Base-by-base conservation (phyloP, 768 basidiomycete species). In the Tricholoma saponaceum region DNA sequence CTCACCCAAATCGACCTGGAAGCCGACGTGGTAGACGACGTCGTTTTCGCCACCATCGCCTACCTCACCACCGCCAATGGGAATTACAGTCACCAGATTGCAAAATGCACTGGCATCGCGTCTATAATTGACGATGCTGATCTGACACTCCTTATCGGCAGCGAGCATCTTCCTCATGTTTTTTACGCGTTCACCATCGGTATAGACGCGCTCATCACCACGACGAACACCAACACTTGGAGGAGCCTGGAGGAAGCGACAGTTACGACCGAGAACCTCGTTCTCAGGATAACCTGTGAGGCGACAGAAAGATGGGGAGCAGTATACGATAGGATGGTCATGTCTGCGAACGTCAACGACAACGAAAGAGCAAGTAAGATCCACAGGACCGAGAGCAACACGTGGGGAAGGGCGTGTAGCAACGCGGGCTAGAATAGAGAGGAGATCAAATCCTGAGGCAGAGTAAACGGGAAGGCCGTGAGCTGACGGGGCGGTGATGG, bases 61-160 rank as follows among this genome's bases (percentile, higher is more conserved):
- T 56, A 62, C 57, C 64, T 76, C 79, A 18, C 83, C 90, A 7
- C 88, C 92, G 0, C 78, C 69, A 58, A 98, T 81, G 16, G 97
- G 96, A 35, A 98, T 90, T 65, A 98, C 82, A 22, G 90, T 90
- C 61, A 98, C 86, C 56, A 96, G 84, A 68, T 98, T 99, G 72
- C 91, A 84, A 72, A 98, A 98, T 1, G 93, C 83, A 20, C 79
- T 74, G 8, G 94, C 92, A 55, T 86, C 85, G 66, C 93, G 94
- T 35, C 84, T 79, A 69, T 94, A 98, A 70, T 99, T 98, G 71
- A 95, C 79, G 52, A 99, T 76, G 52, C 80, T 85, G 2, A 84
- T 85, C 73, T 98, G 96, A 64, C 90, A 92, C 73, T 98, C 96
- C 69, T 95, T 93, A 60, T 87, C 83, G 0, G 83, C 83, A 8